Percentiles rank a stretch among this genome's conserved stretches.
Conservation (phyloP, 164 flowering plant genomes). For the Litsea cubeba region DNA sequence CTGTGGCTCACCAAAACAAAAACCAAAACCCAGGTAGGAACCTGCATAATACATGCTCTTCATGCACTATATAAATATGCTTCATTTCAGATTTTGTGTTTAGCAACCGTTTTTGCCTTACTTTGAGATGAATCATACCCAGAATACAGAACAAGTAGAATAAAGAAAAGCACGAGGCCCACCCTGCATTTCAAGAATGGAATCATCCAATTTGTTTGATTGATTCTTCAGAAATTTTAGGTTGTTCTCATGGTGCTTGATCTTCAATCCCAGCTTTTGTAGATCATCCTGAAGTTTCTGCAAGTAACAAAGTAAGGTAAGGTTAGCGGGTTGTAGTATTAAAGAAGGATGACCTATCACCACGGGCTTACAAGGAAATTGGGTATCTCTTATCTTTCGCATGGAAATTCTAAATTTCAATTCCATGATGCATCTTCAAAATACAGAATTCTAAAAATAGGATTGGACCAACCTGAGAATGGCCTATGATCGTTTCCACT, state of each 20-base stretch:
- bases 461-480: slow-evolving; percentile 3
- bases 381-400: neutral
- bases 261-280: slow-evolving; percentile 44
- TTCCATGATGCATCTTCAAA: neutral
- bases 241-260: slow-evolving; percentile 74
- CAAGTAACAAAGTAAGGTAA: slow-evolving; percentile 7
- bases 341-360: neutral
- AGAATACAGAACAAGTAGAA: neutral
- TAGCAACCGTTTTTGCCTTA: neutral
- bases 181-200: slow-evolving; percentile 81
- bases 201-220: slow-evolving; percentile 43
- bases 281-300: slow-evolving; percentile 75
- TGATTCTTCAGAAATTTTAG: slow-evolving; percentile 43
- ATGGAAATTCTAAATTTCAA: neutral
- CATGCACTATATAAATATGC: neutral
- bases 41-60: neutral
- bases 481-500: slow-evolving; percentile 1
- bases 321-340: neutral
- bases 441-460: neutral
- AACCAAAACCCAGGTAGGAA: neutral
- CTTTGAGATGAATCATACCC: neutral
- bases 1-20: neutral
- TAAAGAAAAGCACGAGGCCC: neutral
- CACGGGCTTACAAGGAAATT: neutral
- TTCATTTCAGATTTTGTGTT: neutral